These are phyloP conservation scores for Aphanomyces cochlioides DNA, from an alignment of 352 stramenopile species.

Conservation along the genomic window DNA sequence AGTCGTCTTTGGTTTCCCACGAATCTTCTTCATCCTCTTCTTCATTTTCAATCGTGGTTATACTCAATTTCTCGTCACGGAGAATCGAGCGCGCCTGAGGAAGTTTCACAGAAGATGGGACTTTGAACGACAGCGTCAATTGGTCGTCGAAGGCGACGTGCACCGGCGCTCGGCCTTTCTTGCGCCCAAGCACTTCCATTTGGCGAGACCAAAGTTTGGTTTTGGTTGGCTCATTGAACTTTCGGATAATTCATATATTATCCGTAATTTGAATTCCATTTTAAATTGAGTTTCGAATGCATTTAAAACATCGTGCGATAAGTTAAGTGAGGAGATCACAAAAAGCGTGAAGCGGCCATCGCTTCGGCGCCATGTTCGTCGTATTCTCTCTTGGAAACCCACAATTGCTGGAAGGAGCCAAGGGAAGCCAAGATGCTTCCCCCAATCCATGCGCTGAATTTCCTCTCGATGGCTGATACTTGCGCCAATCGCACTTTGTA, in stretches of 20 bases:
- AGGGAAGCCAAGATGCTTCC: constrained; percentile 83
- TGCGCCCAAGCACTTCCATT: constrained; percentile 24
- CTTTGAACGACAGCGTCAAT: constrained; percentile 27
- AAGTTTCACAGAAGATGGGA: constrained; percentile 9
- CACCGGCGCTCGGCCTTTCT: constrained; percentile 11
- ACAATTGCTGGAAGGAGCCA: constrained; percentile 85
- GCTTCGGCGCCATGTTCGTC: constrained; percentile 69
- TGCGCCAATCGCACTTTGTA: constrained; percentile 86
- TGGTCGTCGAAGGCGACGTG: constrained; percentile 8
- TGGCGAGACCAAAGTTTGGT: too few species aligned
- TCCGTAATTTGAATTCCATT: background rate
- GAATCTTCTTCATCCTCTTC: constrained; percentile 25
- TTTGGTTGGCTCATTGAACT: constrained; percentile 18
- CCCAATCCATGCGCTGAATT: constrained; percentile 87
- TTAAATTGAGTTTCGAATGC: too few species aligned
- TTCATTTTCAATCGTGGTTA: background rate
- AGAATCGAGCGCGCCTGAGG: background rate
- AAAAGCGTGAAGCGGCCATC: constrained; percentile 66
- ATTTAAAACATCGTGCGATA: constrained; percentile 9
- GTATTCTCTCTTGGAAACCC: constrained; percentile 82
- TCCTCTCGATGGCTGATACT: constrained; percentile 74
- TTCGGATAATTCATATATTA: background rate
- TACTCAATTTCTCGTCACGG: background rate
- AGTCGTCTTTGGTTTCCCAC: constrained; percentile 24
- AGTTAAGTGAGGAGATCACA: constrained; percentile 16